phyloP scores from a whole-genome alignment of 1,284 basidiomycete species.

The Austroboletus rostrupii region DNA sequence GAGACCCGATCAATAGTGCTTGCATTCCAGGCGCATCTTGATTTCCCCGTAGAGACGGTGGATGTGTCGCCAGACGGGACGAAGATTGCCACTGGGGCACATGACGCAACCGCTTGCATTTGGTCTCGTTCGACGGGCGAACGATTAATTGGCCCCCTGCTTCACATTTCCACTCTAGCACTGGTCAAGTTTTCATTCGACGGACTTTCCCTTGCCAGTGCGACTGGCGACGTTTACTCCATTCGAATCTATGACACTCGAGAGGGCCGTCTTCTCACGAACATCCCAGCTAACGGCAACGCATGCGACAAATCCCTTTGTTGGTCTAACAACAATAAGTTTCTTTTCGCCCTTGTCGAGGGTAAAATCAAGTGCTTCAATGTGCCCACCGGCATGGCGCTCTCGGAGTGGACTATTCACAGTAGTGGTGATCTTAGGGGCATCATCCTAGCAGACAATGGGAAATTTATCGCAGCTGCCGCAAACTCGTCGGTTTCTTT shows the following conservation, averaged over 20 bases:
- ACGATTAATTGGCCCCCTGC: constrained; percentile 5
- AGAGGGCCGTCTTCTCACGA: not conserved
- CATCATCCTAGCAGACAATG: constrained; percentile 7
- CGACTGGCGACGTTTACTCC: constrained; percentile 1
- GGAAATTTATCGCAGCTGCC: constrained; percentile 6
- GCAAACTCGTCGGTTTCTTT: constrained; percentile 7
- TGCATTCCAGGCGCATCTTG: not conserved
- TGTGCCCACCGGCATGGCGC: not conserved
- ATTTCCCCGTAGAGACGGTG: not conserved
- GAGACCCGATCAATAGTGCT: not conserved
- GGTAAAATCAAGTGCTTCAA: constrained; percentile 3
- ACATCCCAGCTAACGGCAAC: not conserved
- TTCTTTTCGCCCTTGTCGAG: constrained; percentile 4
- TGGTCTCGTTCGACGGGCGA: constrained; percentile 6
- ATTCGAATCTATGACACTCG: constrained; percentile 10
- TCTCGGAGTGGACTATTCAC: constrained; percentile 3
- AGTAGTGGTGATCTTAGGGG: not conserved
- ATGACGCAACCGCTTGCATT: constrained; percentile 2
- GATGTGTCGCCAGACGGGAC: constrained; percentile 10
- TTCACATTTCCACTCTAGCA: constrained; percentile 1
- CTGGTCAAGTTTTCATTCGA: constrained; percentile 10
- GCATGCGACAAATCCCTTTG: constrained; percentile 5
- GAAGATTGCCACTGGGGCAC: constrained; percentile 6
- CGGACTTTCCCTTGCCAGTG: constrained; percentile 8
- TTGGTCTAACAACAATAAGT: not conserved